Conservation (phyloP, 2,329 filamentous ascomycete species). For the Mycogone perniciosa region DNA sequence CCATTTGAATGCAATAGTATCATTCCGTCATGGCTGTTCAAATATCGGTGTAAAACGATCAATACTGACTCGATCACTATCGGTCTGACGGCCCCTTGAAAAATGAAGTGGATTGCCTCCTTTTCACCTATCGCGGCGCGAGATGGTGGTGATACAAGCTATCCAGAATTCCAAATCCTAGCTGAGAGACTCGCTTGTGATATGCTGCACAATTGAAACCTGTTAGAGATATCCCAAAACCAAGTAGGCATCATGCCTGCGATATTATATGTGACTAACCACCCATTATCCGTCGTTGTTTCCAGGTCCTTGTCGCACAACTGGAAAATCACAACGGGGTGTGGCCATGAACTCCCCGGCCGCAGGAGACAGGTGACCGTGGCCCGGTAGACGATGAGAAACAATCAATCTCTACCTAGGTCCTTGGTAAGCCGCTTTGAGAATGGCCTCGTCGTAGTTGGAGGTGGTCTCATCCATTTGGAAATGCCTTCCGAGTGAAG, state of each 20-base stretch:
- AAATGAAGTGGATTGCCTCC: too few species aligned
- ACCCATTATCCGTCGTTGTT: too few species aligned
- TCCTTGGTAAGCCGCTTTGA: constrained; percentile 28
- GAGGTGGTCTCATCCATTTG: constrained; percentile 29
- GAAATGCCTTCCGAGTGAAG: constrained; percentile 19
- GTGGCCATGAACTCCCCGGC: too few species aligned
- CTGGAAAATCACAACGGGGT: too few species aligned
- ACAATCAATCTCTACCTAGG: constrained; percentile 15
- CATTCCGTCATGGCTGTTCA: background rate
- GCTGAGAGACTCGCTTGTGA: background rate
- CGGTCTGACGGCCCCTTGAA: too few species aligned
- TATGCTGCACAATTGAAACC: background rate
- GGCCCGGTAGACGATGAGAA: background rate
- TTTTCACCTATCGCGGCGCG: background rate
- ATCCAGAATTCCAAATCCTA: background rate
- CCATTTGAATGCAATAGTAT: constrained; percentile 5
- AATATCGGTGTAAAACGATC: background rate
- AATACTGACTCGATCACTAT: too few species aligned
- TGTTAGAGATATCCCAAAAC: background rate
- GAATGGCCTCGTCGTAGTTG: constrained; percentile 30
- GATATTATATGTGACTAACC: too few species aligned
- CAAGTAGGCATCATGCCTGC: background rate
- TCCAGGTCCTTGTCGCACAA: too few species aligned
- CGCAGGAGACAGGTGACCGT: too few species aligned
- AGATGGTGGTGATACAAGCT: background rate